These are phyloP conservation scores for Sideroxylon spinosum DNA, from an alignment of 179 eudicot genomes.

Conservation along the genomic window DNA sequence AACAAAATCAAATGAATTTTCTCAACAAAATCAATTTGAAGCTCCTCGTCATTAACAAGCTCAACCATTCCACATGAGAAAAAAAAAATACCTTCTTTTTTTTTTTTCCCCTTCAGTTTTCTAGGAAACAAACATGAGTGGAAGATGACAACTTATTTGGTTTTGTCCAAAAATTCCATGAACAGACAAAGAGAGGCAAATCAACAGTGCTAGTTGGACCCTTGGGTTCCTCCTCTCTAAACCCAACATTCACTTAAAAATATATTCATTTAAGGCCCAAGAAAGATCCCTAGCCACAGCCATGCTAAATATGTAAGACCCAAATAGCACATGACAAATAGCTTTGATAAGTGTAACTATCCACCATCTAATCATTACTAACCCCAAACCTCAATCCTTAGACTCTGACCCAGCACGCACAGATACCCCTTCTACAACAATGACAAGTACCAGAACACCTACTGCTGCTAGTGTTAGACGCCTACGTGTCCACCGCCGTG, in stretches of 20 bases:
- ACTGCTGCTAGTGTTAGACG: neutral
- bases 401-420: neutral
- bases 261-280: conserved; percentile 46
- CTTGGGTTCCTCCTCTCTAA: conserved; percentile 23
- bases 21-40: too few relatives aligned
- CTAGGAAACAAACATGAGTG: too few relatives aligned
- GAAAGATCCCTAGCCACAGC: conserved; percentile 84
- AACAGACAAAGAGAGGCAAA: conserved; percentile 48
- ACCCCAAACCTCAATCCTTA: conserved; percentile 15
- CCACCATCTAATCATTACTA: conserved; percentile 56
- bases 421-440: conserved; percentile 14
- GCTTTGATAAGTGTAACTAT: conserved; percentile 49
- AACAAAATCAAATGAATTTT: too few relatives aligned
- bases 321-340: conserved; percentile 84
- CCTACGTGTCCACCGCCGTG: neutral
- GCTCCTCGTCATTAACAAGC: too few relatives aligned
- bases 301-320: conserved; percentile 81
- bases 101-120: too few relatives aligned
- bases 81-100: too few relatives aligned
- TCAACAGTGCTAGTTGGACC: conserved; percentile 27
- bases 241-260: conserved; percentile 38
- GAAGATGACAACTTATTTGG: too few relatives aligned
- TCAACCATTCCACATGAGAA: too few relatives aligned
- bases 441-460: conserved; percentile 25
- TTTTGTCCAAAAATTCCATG: conserved; percentile 73